Conservation (phyloP, 2,329 filamentous ascomycete genomes). For the Scedosporium boydii region DNA sequence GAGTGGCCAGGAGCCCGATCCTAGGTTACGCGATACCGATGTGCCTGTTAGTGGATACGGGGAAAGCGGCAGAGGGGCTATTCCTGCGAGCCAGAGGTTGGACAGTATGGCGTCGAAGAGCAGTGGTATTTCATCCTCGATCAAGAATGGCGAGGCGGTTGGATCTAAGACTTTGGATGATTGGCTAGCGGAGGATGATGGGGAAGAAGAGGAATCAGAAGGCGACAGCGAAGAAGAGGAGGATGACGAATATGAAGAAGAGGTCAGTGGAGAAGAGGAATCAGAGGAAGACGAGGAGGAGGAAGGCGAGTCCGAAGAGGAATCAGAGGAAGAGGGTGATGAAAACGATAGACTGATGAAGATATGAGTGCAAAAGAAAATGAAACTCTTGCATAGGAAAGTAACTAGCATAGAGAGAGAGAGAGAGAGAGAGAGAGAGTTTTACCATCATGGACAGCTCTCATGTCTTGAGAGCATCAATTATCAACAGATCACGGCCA, state of each 20-base stretch:
- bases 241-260: constrained; percentile 40
- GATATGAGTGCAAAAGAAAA: constrained; percentile 12
- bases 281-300: constrained; percentile 36
- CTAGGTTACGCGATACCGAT: constrained; percentile 52
- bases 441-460: too few relatives aligned
- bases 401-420: background rate
- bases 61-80: constrained; percentile 26
- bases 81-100: constrained; percentile 54
- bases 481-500: too few relatives aligned
- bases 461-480: too few relatives aligned
- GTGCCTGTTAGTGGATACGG: constrained; percentile 23
- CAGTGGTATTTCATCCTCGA: background rate
- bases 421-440: background rate
- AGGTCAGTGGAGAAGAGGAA: constrained; percentile 40
- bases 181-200: constrained; percentile 72
- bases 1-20: constrained; percentile 69
- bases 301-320: constrained; percentile 26
- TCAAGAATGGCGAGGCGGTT: constrained; percentile 32
- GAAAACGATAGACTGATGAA: constrained; percentile 35
- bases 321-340: constrained; percentile 36
- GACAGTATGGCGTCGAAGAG: constrained; percentile 29
- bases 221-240: constrained; percentile 38
- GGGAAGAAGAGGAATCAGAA: constrained; percentile 43
- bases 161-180: constrained; percentile 79
- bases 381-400: background rate